Percentiles rank a stretch among this genome's conserved stretches.
Evolutionary conservation across 2,329 filamentous ascomycete genomes (phyloP).

Genomic region (Aspergillus costaricaensis): DNA sequence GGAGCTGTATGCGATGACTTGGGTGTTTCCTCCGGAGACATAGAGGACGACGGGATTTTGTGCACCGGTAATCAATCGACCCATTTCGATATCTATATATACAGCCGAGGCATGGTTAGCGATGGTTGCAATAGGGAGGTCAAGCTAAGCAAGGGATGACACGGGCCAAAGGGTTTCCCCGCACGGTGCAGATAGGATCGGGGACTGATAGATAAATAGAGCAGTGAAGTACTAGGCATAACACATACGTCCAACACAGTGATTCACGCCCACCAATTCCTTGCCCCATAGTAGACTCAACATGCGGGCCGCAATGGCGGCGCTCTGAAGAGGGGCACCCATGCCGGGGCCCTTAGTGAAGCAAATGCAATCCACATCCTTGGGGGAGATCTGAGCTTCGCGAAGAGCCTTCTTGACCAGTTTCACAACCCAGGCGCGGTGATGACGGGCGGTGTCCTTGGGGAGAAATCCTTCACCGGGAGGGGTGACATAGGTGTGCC

Average conservation of each 20-base stretch:
- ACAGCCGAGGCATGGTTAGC: conserved; percentile 1
- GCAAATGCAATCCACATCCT: conserved; percentile 86
- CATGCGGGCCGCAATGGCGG: conserved; percentile 82
- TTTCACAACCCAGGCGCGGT: conserved; percentile 78
- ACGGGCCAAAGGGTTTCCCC: background rate
- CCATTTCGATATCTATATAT: conserved; percentile 85
- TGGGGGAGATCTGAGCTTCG: conserved; percentile 62
- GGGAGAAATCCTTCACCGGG: conserved; percentile 93
- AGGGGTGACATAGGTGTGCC: conserved; percentile 89
- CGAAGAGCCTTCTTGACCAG: conserved; percentile 78
- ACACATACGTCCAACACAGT: conserved; percentile 79
- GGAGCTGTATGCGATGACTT: conserved; percentile 95
- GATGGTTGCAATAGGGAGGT: background rate
- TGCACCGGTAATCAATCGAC: conserved; percentile 85
- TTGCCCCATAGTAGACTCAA: conserved; percentile 81
- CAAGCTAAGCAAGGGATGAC: background rate
- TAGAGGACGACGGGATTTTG: conserved; percentile 93
- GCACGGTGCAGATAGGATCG: background rate
- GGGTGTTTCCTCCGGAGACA: conserved; percentile 93
- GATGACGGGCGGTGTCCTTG: conserved; percentile 92
- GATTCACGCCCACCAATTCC: conserved; percentile 92
- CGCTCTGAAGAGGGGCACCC: conserved; percentile 86
- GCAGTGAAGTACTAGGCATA: too few species aligned
- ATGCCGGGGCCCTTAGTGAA: conserved; percentile 96
- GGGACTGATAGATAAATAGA: background rate